Evolutionary conservation across 768 basidiomycete species (phyloP), one percentile per base, ranked within the genome.

Genomic region (Mycena indigotica): DNA sequence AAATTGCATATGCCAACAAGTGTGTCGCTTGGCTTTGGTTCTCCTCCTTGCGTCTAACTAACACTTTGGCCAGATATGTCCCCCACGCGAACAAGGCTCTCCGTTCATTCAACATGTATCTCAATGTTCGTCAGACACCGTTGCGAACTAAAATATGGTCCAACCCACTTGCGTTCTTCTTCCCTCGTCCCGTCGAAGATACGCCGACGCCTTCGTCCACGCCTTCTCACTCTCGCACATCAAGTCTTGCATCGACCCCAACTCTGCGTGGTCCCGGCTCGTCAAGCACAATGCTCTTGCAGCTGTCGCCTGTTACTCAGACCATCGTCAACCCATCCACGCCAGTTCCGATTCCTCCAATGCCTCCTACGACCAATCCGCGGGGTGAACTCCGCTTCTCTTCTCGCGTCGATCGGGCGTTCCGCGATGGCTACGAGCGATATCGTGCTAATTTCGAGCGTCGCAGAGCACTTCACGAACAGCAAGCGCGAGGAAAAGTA

Each of bases 321-420:
- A 79, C 84, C 26, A 48, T 28, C 23, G 24, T 5, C 12, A 15
- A 8, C 41, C 46, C 46, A 48, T 5, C 5, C 46, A 19, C 41
- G 5, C 46, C 46, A 6, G 72, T 82, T 24, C 81, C 82, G 50
- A 86, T 93, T 55, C 77, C 87, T 1, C 84, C 92, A n/a, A 95
- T 97, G 39, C 94, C 95, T 2, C 93, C 94, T 0, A 81, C 93
- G 15, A 78, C 79, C 26, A 97, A 94, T 71, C 95, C 96, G 3
- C 88, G 95, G 15, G 96, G 97, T 50, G 97, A 99, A 69, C 85
- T 99, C 57, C 97, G 98, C 54, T 97, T 99, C 74, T 94, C 91
- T 2, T 91, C 88, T 12, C 86, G 91, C 45, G 89, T 99, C 19
- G 89, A 92, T 58, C 81, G 82, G 51, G 67, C 72, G 19, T 98